Evolutionary conservation across 1,284 basidiomycete species (phyloP).

Genomic region (Ceratobasidium papillatum): DNA sequence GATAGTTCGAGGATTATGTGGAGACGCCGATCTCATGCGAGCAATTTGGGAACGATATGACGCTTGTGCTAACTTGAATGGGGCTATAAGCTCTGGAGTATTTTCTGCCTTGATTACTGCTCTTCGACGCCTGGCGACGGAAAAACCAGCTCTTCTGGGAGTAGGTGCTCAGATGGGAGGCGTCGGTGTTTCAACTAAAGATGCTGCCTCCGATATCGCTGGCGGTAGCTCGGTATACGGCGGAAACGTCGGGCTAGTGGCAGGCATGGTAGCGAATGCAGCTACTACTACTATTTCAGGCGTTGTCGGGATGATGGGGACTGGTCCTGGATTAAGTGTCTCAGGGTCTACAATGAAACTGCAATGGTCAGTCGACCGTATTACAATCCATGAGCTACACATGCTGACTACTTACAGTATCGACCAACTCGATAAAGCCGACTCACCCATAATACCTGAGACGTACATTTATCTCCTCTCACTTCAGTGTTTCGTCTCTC

Average conservation of each 20-base stretch:
- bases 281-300: slow-evolving; percentile 81
- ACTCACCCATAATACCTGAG: slow-evolving; percentile 91
- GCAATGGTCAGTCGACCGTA: slow-evolving; percentile 68
- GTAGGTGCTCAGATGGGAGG: slow-evolving; percentile 82
- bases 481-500: slow-evolving; percentile 85
- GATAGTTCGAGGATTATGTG: slow-evolving; percentile 88
- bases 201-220: slow-evolving; percentile 48
- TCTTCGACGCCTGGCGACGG: slow-evolving; percentile 83
- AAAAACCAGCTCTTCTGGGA: slow-evolving; percentile 85
- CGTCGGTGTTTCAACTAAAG: slow-evolving; percentile 63
- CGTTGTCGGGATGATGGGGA: slow-evolving; percentile 74
- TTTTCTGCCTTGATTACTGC: slow-evolving; percentile 83
- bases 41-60: slow-evolving; percentile 86
- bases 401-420: slow-evolving; percentile 64
- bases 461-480: slow-evolving; percentile 92
- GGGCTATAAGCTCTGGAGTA: slow-evolving; percentile 58
- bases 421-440: slow-evolving; percentile 95
- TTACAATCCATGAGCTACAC: slow-evolving; percentile 39
- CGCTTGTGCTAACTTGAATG: slow-evolving; percentile 54
- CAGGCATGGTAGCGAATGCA: slow-evolving; percentile 83
- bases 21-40: slow-evolving; percentile 81
- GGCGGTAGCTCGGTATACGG: slow-evolving; percentile 54
- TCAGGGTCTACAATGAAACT: slow-evolving; percentile 82
- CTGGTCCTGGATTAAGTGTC: slow-evolving; percentile 71
- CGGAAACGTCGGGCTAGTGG: slow-evolving; percentile 74